Conservation (phyloP, 192 early-diverging fungal species). For the Podila epicladia region DNA sequence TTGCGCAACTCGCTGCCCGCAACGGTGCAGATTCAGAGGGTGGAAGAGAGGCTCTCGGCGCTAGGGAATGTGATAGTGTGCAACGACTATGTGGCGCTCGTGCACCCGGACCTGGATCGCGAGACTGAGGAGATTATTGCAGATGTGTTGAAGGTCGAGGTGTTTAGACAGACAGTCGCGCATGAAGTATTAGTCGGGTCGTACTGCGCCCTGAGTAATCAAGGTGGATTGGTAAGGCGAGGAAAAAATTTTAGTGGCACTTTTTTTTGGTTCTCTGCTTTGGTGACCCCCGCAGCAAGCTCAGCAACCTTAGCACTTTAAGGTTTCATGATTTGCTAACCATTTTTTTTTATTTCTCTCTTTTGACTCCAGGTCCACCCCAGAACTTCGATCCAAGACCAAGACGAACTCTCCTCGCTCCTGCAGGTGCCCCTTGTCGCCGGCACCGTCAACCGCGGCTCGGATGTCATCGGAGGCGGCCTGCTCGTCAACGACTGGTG, state of each 20-base stretch:
- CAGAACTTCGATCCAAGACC: slow-evolving; percentile 91
- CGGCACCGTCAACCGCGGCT: slow-evolving; percentile 97
- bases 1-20: slow-evolving; percentile 94
- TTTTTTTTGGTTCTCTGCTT: neutral
- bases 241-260: neutral
- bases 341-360: neutral
- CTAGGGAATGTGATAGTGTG: slow-evolving; percentile 98
- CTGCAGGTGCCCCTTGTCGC: slow-evolving; percentile 93
- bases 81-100: slow-evolving; percentile 97
- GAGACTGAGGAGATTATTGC: slow-evolving; percentile 99
- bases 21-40: slow-evolving; percentile 87
- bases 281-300: too few relatives aligned
- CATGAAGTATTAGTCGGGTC: slow-evolving; percentile 97
- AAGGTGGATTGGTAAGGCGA: slow-evolving; percentile 84
- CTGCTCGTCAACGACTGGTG: slow-evolving; percentile 97
- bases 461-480: slow-evolving; percentile 94
- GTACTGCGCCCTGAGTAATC: slow-evolving; percentile 96
- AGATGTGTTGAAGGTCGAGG: slow-evolving; percentile 94
- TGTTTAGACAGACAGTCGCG: slow-evolving; percentile 96
- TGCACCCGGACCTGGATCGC: slow-evolving; percentile 96
- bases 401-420: slow-evolving; percentile 95
- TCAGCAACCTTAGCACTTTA: too few relatives aligned
- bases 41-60: slow-evolving; percentile 95
- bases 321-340: neutral
- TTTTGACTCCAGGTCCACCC: slow-evolving; percentile 68